Percentiles rank a stretch among this genome's conserved stretches.
Evolutionary conservation across 495 filamentous ascomycete species (phyloP).

Genomic region (Beverwykella pulmonaria): DNA sequence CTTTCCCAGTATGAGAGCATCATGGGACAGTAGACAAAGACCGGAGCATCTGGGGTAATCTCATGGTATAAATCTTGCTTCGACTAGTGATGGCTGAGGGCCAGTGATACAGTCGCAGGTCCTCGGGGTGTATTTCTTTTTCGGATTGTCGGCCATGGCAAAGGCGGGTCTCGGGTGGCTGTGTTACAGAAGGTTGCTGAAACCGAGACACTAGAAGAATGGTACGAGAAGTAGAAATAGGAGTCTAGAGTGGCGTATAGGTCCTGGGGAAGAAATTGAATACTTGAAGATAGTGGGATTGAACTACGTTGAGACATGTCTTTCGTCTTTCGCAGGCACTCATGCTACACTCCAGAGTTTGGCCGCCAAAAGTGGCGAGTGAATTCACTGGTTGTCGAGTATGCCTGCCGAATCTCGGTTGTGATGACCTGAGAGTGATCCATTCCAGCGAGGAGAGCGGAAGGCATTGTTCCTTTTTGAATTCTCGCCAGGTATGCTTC

Average conservation of each 20-base stretch:
- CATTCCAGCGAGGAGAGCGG: background rate
- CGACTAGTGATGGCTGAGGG: constrained; percentile 11
- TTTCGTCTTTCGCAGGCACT: no score
- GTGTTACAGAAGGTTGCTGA: background rate
- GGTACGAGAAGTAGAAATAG: background rate
- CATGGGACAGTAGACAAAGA: constrained; percentile 16
- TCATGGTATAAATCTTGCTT: background rate
- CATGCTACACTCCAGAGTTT: background rate
- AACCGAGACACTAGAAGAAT: background rate
- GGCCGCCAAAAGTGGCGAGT: background rate
- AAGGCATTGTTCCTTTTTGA: background rate
- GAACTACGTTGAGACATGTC: no score
- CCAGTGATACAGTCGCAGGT: constrained; percentile 18
- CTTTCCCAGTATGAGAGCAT: constrained; percentile 5
- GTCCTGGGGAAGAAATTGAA: no score
- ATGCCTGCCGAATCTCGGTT: no score
- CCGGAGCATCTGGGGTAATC: background rate
- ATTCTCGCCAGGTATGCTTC: background rate
- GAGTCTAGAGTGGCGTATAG: no score
- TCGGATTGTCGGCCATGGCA: constrained; percentile 3
- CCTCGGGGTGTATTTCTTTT: constrained; percentile 16
- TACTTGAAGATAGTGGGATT: no score
- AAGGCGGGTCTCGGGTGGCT: no score
- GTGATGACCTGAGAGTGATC: no score
- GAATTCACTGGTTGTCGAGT: no score